A percentile compares a stretch with the other conserved stretches of the same genome.
These are phyloP conservation scores for Hordeum marinum DNA, from an alignment of 176 grass and related monocot genomes.

Conservation along the genomic window DNA sequence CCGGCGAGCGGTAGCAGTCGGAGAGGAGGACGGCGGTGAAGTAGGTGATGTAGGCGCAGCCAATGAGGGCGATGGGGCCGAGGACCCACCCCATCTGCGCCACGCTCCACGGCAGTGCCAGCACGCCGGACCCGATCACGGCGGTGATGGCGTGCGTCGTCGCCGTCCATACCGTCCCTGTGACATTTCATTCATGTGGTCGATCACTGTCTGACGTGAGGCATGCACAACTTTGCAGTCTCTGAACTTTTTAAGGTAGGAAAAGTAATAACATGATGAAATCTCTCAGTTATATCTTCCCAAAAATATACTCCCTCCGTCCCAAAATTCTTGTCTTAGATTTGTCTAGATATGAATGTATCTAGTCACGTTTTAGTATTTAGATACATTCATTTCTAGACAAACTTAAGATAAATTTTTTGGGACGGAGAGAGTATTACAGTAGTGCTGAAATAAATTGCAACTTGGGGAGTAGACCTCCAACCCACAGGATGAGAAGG, in stretches of 20 bases:
- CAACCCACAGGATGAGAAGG: background rate
- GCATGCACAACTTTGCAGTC: background rate
- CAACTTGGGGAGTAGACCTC: constrained; percentile 7
- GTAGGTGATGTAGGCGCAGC: constrained; percentile 84
- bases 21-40: constrained; percentile 76
- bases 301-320: too few species aligned
- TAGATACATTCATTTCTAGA: too few species aligned
- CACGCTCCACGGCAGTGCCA: constrained; percentile 94
- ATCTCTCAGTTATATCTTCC: background rate
- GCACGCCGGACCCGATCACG: constrained; percentile 85
- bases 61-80: constrained; percentile 74
- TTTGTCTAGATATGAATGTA: too few species aligned
- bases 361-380: too few species aligned
- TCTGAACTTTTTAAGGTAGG: background rate
- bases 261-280: background rate
- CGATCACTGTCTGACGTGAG: background rate
- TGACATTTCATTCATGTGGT: background rate
- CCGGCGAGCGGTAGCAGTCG: constrained; percentile 87
- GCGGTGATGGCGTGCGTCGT: constrained; percentile 89
- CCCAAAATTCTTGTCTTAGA: too few species aligned
- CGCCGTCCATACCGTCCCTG: constrained; percentile 91
- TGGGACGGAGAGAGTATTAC: too few species aligned
- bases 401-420: too few species aligned
- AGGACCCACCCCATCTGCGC: constrained; percentile 94
- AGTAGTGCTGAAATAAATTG: background rate